Evolutionary conservation across 2,329 filamentous ascomycete species (phyloP), one percentile per base, ranked within the genome.

Genomic region (Emydomyces testavorans): DNA sequence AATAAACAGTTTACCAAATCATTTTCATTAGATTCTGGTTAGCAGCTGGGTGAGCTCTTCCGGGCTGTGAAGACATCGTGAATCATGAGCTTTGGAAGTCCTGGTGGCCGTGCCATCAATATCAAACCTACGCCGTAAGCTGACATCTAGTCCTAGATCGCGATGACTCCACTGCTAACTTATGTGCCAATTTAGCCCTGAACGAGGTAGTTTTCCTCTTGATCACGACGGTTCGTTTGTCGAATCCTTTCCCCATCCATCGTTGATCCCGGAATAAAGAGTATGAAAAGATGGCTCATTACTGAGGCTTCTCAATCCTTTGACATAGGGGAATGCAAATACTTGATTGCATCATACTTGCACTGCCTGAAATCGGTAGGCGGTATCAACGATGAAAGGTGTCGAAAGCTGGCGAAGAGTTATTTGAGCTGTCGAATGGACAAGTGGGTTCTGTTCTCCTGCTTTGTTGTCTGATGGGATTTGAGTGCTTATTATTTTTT

Each of bases 351-450:
- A 50, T 75, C 75, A 45, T 98, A 98, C 62, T 76, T 98, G 40
- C 75, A 77, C 50, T 98, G 92, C 65, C 82, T 98, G 63, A 92
- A 89, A 63, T 82, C 78, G 53, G 80, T 83, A 54, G 79, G 80
- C 57, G 92, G 92, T 20, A 78, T 85, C 58, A 96, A 96, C 62
- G 84, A 92, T 54, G 76, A 85, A 52, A 80, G 86, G 60, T 98
- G 92, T 64, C 82, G 92, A 49, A 72, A 79, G 60, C 68, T 95
- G 47, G 89, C 89, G 51, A 96, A 95, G 70, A 76, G 79, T 24
- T 98, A 98, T 65, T 72, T 98, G 46, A 72, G 79, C 42, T 98
- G 92, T 66, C 80, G 92, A 41, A 98, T 98, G 92, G 90, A 96
- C 57, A 79, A 82, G 88, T 94, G 71, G 62, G 81, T 70, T 39